Evolutionary conservation across 352 stramenopile species (phyloP).

Genomic region (Pythium insidiosum): DNA sequence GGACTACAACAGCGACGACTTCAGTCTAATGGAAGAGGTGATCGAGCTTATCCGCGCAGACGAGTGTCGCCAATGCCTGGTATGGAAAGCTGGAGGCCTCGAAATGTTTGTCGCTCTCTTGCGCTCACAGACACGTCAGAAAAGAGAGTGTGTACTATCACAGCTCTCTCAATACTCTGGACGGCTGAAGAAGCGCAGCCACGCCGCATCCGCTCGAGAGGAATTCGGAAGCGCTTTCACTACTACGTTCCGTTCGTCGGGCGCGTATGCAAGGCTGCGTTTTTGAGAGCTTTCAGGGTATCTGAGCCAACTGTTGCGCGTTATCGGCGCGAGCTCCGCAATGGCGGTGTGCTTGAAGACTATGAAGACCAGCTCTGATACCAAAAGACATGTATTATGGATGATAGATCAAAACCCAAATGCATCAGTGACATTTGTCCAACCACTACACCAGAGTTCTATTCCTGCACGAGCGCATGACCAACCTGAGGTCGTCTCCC

Average conservation of each 20-base stretch:
- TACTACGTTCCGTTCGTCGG: conserved; percentile 9
- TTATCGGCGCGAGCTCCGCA: neutral
- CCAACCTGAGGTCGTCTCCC: neutral
- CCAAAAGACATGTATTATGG: neutral
- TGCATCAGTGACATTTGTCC: neutral
- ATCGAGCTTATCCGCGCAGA: no score
- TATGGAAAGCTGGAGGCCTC: neutral
- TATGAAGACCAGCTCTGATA: neutral
- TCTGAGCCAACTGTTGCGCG: conserved; percentile 2
- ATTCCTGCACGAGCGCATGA: neutral
- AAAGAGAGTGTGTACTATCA: conserved; percentile 1
- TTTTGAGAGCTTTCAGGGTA: conserved; percentile 1
- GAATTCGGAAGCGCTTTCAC: neutral
- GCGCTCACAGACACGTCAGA: neutral
- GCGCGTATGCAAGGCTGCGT: conserved; percentile 1
- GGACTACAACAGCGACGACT: neutral
- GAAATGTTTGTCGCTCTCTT: conserved; percentile 1
- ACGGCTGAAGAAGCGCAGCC: neutral
- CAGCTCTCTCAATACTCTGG: neutral
- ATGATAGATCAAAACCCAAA: neutral
- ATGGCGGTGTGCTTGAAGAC: neutral
- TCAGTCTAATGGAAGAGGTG: no score
- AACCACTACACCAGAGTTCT: neutral
- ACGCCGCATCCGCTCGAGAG: conserved; percentile 1
- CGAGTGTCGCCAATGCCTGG: neutral